Base-by-base conservation (phyloP, 768 basidiomycete genomes). In the Termitomyces sp. region DNA sequence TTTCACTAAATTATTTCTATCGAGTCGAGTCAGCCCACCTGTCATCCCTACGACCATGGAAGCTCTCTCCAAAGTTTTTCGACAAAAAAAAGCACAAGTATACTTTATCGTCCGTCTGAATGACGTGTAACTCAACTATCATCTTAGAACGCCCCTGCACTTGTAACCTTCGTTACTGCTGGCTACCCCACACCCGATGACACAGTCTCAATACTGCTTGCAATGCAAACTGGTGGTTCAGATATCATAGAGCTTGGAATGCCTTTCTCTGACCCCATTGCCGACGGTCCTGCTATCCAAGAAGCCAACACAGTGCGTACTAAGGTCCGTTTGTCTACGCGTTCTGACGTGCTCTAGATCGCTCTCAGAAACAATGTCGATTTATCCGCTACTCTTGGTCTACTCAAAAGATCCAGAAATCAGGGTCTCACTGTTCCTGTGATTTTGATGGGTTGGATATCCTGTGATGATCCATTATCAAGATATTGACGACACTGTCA, bases 171-270 rank as follows among this genome's bases (percentile, higher is more conserved):
- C 75, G 80, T 98, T 67, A 99, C 96, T 25, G 96, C 96, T 49
- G 96, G 96, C 14, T 98, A 88, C 76, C 96, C 96, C 32, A 85
- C 78, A 8, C 73, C 75, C 57, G 79, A 86, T 69, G 89, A 90
- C 60, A 98, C 96, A 0, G 92, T 96, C 11, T 87, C 92, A 2
- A 82, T 94, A 61, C 73, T 98, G 79, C 84, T 98, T 40, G 91
- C 92, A 31, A 92, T 99, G 87, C 90, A 98, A 73, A 83, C 84
- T 49, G 96, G 96, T 57, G 96, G 96, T 6, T 85, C 93, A 49
- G 95, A 98, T 72, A 85, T 98, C 62, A 95, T 98, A 63, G 96
- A 99, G 73, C 83, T 99, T 17, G 96, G 96, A 17, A 83, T 98
- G 34, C 94, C 96, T 0, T 98, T 96, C 79, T 96, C 92, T 57